phyloP scores from a whole-genome alignment of 441 rosid genomes.

The Macaranga tanarius region DNA sequence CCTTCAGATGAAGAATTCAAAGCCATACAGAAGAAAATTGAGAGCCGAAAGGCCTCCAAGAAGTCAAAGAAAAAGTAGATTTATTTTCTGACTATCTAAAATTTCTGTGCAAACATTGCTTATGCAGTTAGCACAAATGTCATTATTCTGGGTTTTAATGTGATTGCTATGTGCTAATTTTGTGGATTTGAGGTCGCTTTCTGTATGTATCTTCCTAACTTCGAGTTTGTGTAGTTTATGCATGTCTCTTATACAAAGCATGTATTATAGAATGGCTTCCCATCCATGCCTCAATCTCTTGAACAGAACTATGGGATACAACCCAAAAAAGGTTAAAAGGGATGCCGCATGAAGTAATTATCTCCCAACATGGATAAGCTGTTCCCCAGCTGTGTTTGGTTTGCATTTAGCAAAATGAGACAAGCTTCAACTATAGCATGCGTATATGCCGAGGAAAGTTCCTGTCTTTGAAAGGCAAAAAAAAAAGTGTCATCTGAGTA shows the following conservation, averaged over 20 bases:
- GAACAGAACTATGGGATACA: too few species aligned
- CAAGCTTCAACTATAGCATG: background rate
- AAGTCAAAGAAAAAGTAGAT: constrained; percentile 45
- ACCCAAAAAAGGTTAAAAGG: too few species aligned
- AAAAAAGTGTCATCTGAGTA: background rate
- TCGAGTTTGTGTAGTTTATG: background rate
- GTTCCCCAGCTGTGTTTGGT: background rate
- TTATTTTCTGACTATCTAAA: background rate
- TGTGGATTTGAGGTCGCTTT: background rate
- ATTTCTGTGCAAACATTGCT: constrained; percentile 19
- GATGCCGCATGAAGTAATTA: background rate
- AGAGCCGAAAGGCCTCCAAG: constrained; percentile 49
- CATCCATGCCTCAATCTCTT: background rate
- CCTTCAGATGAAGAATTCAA: constrained; percentile 90
- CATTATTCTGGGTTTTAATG: background rate
- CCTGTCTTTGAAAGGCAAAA: background rate
- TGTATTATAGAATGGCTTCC: background rate
- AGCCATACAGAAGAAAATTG: constrained; percentile 74
- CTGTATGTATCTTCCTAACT: background rate
- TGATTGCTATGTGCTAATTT: background rate
- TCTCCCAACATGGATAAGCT: background rate
- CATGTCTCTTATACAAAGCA: background rate
- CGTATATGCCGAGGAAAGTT: constrained; percentile 2
- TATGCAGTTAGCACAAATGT: background rate
- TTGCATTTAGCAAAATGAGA: background rate